These are phyloP conservation scores for Rhododendron vialii DNA, from an alignment of 148 eudicot species.

Conservation along the genomic window DNA sequence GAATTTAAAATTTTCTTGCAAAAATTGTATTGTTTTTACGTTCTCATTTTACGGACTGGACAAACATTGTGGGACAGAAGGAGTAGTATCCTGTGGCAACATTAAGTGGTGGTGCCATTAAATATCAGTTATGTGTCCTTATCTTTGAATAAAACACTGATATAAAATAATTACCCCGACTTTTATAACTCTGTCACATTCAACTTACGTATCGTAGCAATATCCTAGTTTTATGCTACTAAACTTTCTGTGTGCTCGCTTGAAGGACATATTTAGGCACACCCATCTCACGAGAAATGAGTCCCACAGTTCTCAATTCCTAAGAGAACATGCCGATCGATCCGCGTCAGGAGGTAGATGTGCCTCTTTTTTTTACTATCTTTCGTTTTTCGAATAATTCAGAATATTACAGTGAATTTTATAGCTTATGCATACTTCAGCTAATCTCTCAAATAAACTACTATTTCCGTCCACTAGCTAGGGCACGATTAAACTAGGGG, in stretches of 20 bases:
- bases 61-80: no score
- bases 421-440: background rate
- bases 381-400: background rate
- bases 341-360: background rate
- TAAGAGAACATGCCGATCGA: background rate
- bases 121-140: background rate
- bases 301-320: background rate
- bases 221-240: background rate
- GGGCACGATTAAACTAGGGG: background rate
- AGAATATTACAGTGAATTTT: background rate
- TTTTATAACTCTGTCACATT: background rate
- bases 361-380: background rate
- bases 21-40: no score
- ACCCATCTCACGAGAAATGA: background rate
- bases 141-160: background rate
- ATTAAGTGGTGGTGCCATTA: background rate
- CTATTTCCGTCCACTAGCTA: background rate
- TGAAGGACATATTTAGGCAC: background rate
- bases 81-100: background rate
- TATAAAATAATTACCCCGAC: background rate
- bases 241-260: background rate
- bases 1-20: no score
- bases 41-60: no score
- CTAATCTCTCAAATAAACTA: background rate
- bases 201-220: background rate